Conservation (phyloP, 1,284 basidiomycete genomes). For the Ustilago lituana region DNA sequence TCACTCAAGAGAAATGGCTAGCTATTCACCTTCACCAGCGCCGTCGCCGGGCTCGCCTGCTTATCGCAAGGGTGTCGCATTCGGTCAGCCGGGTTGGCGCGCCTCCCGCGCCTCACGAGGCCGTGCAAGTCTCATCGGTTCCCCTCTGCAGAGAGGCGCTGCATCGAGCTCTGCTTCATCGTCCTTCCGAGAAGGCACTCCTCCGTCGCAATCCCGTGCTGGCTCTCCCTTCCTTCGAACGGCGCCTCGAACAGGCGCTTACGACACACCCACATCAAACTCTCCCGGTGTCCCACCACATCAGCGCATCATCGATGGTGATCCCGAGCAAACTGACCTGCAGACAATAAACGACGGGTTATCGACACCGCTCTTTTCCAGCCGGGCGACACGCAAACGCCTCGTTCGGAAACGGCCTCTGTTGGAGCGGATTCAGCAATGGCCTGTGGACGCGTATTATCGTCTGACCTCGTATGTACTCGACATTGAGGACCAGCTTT, state of each 20-base stretch:
- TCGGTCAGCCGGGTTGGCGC: slow-evolving; percentile 49
- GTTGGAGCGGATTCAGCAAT: slow-evolving; percentile 34
- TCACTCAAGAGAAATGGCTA: slow-evolving; percentile 16
- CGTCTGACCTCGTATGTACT: slow-evolving; percentile 22
- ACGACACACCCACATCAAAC: slow-evolving; percentile 3
- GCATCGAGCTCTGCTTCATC: slow-evolving; percentile 10
- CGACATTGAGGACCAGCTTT: slow-evolving; percentile 43
- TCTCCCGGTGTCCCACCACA: background rate
- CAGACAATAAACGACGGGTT: slow-evolving; percentile 1
- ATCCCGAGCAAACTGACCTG: background rate
- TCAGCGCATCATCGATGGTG: background rate
- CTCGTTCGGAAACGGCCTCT: slow-evolving; percentile 34
- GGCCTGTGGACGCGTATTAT: slow-evolving; percentile 36
- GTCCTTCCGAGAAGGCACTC: slow-evolving; percentile 15
- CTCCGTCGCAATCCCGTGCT: slow-evolving; percentile 12
- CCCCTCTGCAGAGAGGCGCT: slow-evolving; percentile 20
- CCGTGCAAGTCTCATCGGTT: slow-evolving; percentile 24
- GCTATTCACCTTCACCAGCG: slow-evolving; percentile 26
- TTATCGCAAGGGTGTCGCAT: slow-evolving; percentile 48
- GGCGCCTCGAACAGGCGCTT: slow-evolving; percentile 8
- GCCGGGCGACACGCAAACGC: slow-evolving; percentile 18
- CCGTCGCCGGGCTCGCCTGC: slow-evolving; percentile 37
- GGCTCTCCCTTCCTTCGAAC: slow-evolving; percentile 19
- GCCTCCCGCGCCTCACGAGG: slow-evolving; percentile 41
- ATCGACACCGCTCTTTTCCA: background rate